Conservation (phyloP, 2,329 filamentous ascomycete species). For the Alternaria conjuncta region DNA sequence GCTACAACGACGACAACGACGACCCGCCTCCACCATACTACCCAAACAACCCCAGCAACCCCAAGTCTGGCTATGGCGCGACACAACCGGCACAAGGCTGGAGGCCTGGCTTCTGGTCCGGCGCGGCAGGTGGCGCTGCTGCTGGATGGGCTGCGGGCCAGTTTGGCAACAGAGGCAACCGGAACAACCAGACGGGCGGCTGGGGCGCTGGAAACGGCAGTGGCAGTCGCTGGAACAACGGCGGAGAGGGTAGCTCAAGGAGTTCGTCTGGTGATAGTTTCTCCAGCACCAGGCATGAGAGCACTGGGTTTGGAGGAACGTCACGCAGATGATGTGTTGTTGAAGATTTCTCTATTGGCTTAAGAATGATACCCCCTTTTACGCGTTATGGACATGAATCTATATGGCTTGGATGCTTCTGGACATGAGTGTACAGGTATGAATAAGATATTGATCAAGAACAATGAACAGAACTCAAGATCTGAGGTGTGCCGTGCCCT, state of each 20-base stretch:
- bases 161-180: constrained; percentile 30
- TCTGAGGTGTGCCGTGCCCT: neutral
- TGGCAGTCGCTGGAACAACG: constrained; percentile 42
- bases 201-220: constrained; percentile 41
- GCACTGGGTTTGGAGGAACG: constrained; percentile 76
- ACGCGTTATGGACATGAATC: neutral
- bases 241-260: constrained; percentile 48
- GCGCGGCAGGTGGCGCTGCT: constrained; percentile 70
- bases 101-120: constrained; percentile 78
- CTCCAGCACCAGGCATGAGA: constrained; percentile 65
- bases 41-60: constrained; percentile 30
- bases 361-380: constrained; percentile 41
- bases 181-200: constrained; percentile 50
- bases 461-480: neutral
- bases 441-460: neutral
- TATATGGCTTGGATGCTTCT: neutral
- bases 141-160: constrained; percentile 69
- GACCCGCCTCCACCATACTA: constrained; percentile 60
- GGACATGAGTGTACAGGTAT: neutral
- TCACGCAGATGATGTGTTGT: constrained; percentile 44
- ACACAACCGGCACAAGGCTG: constrained; percentile 59
- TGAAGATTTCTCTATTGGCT: constrained; percentile 17
- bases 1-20: constrained; percentile 45
- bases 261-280: constrained; percentile 44
- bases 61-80: constrained; percentile 28